Conservation (phyloP, 139 green algal genomes). For the Pseudopediastrum boryanum region DNA sequence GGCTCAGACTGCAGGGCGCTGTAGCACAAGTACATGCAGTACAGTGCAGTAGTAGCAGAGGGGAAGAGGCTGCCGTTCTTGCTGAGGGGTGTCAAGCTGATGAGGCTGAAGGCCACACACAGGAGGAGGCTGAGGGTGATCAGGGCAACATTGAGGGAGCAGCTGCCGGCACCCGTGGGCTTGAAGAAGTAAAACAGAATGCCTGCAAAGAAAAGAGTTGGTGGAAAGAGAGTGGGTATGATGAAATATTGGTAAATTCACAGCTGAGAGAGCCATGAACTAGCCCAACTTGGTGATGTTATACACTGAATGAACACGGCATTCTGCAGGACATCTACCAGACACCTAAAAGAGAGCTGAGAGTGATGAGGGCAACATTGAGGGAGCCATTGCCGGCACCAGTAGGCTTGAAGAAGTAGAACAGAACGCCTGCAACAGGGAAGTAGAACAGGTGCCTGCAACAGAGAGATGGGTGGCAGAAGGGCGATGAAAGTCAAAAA, state of each 20-base stretch:
- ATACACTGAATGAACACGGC: too few species aligned
- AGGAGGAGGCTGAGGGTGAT: conserved; percentile 83
- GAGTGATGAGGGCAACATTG: conserved; percentile 87
- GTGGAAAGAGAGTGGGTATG: background rate
- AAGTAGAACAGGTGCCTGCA: too few species aligned
- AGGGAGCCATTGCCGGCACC: conserved; percentile 76
- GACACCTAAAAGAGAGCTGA: conserved; percentile 72
- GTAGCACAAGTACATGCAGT: conserved; percentile 93
- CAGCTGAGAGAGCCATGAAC: too few species aligned
- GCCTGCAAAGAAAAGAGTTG: conserved; percentile 34
- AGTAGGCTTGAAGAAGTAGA: conserved; percentile 84
- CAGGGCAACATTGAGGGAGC: conserved; percentile 89
- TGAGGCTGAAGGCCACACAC: conserved; percentile 60
- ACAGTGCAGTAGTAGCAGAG: conserved; percentile 80
- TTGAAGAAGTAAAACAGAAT: conserved; percentile 92
- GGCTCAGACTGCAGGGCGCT: conserved; percentile 85
- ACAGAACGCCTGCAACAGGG: conserved; percentile 72
- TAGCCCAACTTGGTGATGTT: too few species aligned
- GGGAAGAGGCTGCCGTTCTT: conserved; percentile 91
- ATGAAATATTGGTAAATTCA: background rate
- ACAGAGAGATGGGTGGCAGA: too few species aligned
- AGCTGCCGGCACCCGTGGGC: conserved; percentile 70
- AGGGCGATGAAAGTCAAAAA: too few species aligned
- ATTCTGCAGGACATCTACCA: too few species aligned
- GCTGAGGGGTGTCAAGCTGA: conserved; percentile 65